Base-by-base conservation (phyloP, 495 filamentous ascomycete genomes). In the Aspergillus campestris region DNA sequence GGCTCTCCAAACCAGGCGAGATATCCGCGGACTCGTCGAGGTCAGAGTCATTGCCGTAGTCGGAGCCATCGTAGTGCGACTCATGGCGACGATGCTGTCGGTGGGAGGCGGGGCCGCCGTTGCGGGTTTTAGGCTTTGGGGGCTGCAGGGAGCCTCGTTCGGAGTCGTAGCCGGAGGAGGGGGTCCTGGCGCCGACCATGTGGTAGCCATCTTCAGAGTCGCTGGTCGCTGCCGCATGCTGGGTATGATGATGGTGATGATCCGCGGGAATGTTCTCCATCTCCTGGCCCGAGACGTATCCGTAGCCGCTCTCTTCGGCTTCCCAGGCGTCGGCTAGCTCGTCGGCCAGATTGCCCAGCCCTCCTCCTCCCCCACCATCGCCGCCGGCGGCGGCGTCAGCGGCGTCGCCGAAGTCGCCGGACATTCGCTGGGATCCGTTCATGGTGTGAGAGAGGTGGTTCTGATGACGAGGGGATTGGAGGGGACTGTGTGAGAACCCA, bases 341-440 rank as follows among this genome's bases (percentile, higher is more conserved):
- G 51, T 94, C 89, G 9, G 89, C 88, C 12, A 96, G 67, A 50
- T 85, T 94, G 31, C 88, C 89, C 13, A 92, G 65, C 0, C 86
- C 86, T 30, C 80, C 66, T 49, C 48, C 53, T 18, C 58, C 71
- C 46, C 59, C 57, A 55, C 48, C 58, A 53, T 57, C 55, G 30
- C 64, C 63, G 50, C 66, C 71, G 43, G 68, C 71, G 35, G 57
- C 60, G 7, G 49, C 53, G 18, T 59, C 71, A 46, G 60, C 57
- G 55, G 49, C 58, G 53, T 57, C 55, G 30, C 64, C 63, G 50
- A 67, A 72, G 43, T 70, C 71, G 35, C 58, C 60, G 7, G 69
- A 73, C 47, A 59, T 64, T 15, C 66, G 58, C 7, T 64, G 55
- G 45, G 79, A 72, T 13, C 73, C 65, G 61, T 70, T 76, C 53